Conservation (phyloP, 768 basidiomycete species). For the Trametes sanguinea region DNA sequence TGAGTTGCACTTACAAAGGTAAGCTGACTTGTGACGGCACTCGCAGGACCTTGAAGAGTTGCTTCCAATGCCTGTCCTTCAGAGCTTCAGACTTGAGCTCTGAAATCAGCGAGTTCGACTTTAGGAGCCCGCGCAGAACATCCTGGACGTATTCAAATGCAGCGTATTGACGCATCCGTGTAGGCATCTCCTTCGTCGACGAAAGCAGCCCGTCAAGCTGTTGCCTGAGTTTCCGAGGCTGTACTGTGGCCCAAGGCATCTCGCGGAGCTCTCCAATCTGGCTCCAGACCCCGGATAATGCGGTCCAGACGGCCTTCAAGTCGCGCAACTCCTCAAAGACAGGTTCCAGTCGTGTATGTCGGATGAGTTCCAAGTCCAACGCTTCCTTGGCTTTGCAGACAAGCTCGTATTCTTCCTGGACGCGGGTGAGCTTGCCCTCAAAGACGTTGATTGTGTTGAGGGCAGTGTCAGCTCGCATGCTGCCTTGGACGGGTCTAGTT, state of each 20-base stretch:
- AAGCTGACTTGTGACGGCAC: slow-evolving; percentile 76
- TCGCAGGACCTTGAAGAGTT: slow-evolving; percentile 87
- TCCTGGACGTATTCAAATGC: slow-evolving; percentile 99
- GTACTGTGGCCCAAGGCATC: slow-evolving; percentile 86
- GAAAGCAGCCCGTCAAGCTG: slow-evolving; percentile 87
- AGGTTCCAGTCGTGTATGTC: slow-evolving; percentile 89
- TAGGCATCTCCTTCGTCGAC: slow-evolving; percentile 99
- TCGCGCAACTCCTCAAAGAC: slow-evolving; percentile 95
- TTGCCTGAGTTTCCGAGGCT: slow-evolving; percentile 92
- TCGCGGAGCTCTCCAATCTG: slow-evolving; percentile 90
- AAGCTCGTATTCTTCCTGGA: slow-evolving; percentile 94
- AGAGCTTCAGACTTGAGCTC: slow-evolving; percentile 97
- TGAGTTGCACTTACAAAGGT: slow-evolving; percentile 53
- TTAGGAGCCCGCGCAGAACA: slow-evolving; percentile 78
- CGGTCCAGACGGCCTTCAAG: slow-evolving; percentile 98
- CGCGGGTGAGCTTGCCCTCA: slow-evolving; percentile 84
- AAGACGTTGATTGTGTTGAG: slow-evolving; percentile 96
- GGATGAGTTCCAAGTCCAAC: slow-evolving; percentile 86
- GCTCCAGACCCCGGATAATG: slow-evolving; percentile 94
- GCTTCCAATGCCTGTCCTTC: slow-evolving; percentile 98
- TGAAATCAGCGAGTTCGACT: slow-evolving; percentile 85
- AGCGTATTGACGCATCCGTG: slow-evolving; percentile 97
- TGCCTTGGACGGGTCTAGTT: slow-evolving; percentile 95
- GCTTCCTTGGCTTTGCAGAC: slow-evolving; percentile 97
- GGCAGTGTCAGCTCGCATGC: slow-evolving; percentile 93